Evolutionary conservation across 2,329 filamentous ascomycete species (phyloP).

Genomic region (Raffaelea arxii): DNA sequence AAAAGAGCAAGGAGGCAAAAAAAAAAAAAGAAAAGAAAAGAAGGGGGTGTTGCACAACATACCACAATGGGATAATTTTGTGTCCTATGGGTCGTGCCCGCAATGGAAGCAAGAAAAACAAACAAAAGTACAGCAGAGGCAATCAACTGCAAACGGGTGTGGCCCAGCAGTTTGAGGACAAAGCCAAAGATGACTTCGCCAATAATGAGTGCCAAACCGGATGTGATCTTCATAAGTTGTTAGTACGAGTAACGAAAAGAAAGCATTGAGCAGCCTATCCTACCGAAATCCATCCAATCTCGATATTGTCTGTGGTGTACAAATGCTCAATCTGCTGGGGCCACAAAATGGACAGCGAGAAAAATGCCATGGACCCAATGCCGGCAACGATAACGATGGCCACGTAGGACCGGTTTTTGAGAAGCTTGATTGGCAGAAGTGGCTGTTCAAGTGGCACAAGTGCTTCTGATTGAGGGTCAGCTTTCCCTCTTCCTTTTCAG

Average conservation of each 20-base stretch:
- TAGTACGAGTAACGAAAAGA: not conserved
- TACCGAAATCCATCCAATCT: conserved; percentile 3
- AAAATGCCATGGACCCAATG: not conserved
- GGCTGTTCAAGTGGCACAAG: not conserved
- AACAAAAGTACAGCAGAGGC: conserved; percentile 3
- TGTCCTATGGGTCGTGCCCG: conserved; percentile 5
- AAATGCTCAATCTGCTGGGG: conserved; percentile 1
- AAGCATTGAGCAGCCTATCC: not conserved
- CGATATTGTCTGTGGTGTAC: conserved; percentile 2
- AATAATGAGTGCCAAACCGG: not conserved
- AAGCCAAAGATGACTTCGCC: conserved; percentile 1
- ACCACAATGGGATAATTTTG: conserved; percentile 2
- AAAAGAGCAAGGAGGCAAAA: too few relatives aligned
- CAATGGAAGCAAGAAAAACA: conserved; percentile 7
- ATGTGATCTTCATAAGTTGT: not conserved
- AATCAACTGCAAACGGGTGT: conserved; percentile 4
- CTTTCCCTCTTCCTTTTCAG: too few relatives aligned
- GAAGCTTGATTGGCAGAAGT: not conserved
- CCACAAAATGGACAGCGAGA: conserved; percentile 1
- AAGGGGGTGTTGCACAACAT: not conserved
- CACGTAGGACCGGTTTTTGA: conserved; percentile 2
- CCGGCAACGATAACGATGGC: not conserved
- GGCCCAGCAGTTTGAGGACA: not conserved
- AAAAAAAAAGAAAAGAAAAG: not conserved
- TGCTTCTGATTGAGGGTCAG: too few relatives aligned